phyloP scores from a whole-genome alignment of 202 grass and related monocot genomes.

The Tripidium arundinaceum region DNA sequence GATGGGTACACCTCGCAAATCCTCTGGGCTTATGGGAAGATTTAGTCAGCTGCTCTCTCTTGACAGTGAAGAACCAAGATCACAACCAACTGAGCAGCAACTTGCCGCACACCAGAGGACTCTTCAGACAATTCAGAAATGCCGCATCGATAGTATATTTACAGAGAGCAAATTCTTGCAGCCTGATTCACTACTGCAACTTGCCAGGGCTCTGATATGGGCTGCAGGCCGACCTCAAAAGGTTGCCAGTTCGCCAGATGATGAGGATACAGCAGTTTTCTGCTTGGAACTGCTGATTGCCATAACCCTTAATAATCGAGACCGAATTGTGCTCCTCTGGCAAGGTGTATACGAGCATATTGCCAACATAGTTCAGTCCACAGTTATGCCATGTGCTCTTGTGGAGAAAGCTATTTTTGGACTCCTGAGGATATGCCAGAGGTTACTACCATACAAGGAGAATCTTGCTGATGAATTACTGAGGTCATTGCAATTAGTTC shows the following conservation, averaged over 20 bases:
- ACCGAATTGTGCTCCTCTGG: conserved; percentile 94
- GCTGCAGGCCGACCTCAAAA: conserved; percentile 94
- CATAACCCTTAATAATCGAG: conserved; percentile 93
- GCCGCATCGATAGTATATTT: conserved; percentile 93
- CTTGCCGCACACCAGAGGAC: conserved; percentile 96
- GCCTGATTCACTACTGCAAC: conserved; percentile 81
- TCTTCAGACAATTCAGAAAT: conserved; percentile 97
- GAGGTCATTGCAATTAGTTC: too few relatives aligned
- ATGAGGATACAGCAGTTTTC: conserved; percentile 98
- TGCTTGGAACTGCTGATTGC: conserved; percentile 98
- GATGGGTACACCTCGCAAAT: conserved; percentile 86
- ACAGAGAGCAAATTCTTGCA: conserved; percentile 95
- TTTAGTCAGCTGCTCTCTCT: conserved; percentile 98
- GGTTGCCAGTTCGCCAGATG: conserved; percentile 78
- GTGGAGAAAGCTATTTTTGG: conserved; percentile 98
- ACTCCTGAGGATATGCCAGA: conserved; percentile 93
- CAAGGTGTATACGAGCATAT: conserved; percentile 99
- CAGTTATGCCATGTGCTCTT: conserved; percentile 92
- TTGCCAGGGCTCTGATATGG: conserved; percentile 95
- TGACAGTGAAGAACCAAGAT: conserved; percentile 96
- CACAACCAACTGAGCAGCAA: conserved; percentile 97
- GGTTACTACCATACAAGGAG: too few relatives aligned
- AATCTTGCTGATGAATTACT: too few relatives aligned
- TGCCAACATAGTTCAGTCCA: conserved; percentile 88
- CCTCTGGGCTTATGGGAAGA: conserved; percentile 97